These are phyloP conservation scores for Kwoniella shandongensis DNA, from an alignment of 768 basidiomycete genomes.

Conservation along the genomic window DNA sequence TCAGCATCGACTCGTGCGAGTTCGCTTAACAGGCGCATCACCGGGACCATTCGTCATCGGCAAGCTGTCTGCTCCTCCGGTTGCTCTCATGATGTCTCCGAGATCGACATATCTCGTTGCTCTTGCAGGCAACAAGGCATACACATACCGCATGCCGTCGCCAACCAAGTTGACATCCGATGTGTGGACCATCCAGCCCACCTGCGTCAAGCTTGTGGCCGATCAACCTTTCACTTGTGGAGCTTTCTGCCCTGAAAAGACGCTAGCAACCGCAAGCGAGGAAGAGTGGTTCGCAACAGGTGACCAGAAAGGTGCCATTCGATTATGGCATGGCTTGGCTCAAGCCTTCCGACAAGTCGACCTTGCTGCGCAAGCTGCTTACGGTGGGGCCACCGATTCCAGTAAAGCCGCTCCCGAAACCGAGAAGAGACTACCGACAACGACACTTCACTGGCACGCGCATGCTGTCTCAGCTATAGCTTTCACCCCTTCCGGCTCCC, in stretches of 20 bases:
- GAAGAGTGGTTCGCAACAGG: constrained; percentile 95
- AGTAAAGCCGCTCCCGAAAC: constrained; percentile 13
- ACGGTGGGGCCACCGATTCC: constrained; percentile 5
- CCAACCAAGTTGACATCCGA: constrained; percentile 10
- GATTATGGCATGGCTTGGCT: constrained; percentile 89
- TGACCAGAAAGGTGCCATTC: constrained; percentile 76
- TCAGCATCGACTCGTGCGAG: constrained; percentile 12
- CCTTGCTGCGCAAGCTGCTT: constrained; percentile 8
- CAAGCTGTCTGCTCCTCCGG: constrained; percentile 33
- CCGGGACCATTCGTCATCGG: constrained; percentile 17
- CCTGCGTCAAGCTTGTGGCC: constrained; percentile 68
- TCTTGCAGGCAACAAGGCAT: constrained; percentile 47
- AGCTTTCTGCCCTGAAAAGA: constrained; percentile 75
- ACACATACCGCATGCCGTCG: constrained; percentile 38
- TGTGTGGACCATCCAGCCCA: constrained; percentile 20
- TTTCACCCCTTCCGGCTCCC: constrained; percentile 88
- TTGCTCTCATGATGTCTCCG: constrained; percentile 48
- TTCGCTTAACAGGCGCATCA: constrained; percentile 7
- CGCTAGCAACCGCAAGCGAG: constrained; percentile 13
- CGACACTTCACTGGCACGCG: constrained; percentile 92
- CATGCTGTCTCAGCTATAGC: constrained; percentile 83
- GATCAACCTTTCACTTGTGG: constrained; percentile 78
- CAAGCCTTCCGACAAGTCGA: constrained; percentile 54
- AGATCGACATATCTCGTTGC: constrained; percentile 46
- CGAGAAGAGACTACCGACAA: constrained; percentile 73